These are phyloP conservation scores for Tolypocladium pustulatum DNA, from an alignment of 2,329 filamentous ascomycete genomes.

Conservation along the genomic window DNA sequence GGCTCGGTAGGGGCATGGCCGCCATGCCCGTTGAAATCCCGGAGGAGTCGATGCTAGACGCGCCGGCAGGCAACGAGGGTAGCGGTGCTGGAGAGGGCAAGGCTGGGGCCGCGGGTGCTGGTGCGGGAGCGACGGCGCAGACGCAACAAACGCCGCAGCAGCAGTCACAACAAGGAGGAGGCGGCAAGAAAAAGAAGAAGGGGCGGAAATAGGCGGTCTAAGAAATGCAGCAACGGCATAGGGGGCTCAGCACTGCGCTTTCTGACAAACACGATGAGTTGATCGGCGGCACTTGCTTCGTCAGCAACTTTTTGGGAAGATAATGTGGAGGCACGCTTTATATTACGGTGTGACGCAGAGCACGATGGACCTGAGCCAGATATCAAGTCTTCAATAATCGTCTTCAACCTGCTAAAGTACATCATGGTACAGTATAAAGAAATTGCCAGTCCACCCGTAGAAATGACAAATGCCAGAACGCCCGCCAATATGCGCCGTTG, in stretches of 20 bases:
- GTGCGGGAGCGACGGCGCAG: conserved; percentile 12
- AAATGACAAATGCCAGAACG: conserved; percentile 2
- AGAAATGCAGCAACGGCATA: not conserved
- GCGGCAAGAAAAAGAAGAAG: conserved; percentile 60
- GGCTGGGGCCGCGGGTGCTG: conserved; percentile 10
- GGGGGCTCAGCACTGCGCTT: not conserved
- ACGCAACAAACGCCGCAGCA: conserved; percentile 15
- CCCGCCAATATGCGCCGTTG: not conserved
- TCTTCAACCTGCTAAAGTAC: conserved; percentile 4
- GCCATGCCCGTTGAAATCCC: conserved; percentile 33
- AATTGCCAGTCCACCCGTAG: not conserved
- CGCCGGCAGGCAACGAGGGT: conserved; percentile 12
- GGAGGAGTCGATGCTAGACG: conserved; percentile 33
- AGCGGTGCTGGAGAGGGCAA: conserved; percentile 16
- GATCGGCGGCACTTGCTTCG: not conserved
- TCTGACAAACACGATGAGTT: not conserved
- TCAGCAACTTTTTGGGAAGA: not conserved
- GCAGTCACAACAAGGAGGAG: conserved; percentile 16
- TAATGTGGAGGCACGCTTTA: not conserved
- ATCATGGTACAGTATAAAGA: conserved; percentile 9
- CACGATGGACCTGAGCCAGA: not conserved
- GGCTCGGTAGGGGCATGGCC: conserved; percentile 60
- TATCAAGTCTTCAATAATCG: not conserved
- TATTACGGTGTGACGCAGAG: not conserved
- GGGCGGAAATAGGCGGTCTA: conserved; percentile 47